A percentile compares a stretch with the other conserved stretches of the same genome.
phyloP scores from a whole-genome alignment of 768 basidiomycete genomes.

The Punctularia strigosozonata region DNA sequence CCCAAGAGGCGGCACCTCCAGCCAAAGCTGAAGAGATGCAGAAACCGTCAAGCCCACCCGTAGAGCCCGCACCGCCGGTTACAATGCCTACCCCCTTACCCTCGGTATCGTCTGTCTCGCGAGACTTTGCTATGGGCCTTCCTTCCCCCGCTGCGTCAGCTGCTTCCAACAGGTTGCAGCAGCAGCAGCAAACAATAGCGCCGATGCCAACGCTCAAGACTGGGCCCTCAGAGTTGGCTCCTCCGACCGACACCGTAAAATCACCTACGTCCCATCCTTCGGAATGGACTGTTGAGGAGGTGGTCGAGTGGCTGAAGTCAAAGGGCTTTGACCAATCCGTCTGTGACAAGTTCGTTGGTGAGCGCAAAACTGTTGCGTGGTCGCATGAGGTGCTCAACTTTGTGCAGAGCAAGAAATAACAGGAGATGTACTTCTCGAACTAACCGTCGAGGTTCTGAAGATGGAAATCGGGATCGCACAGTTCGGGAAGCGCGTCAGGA shows the following conservation, averaged over 20 bases:
- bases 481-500: slow-evolving; percentile 89
- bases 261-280: slow-evolving; percentile 31
- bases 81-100: too few species aligned
- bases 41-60: too few species aligned
- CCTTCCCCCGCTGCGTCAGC: slow-evolving; percentile 19
- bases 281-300: slow-evolving; percentile 84
- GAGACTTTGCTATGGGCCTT: slow-evolving; percentile 9
- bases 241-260: slow-evolving; percentile 3
- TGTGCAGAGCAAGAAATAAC: slow-evolving; percentile 92
- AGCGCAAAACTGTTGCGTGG: background rate
- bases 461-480: slow-evolving; percentile 86
- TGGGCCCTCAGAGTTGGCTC: slow-evolving; percentile 10
- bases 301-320: slow-evolving; percentile 74
- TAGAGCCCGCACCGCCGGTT: too few species aligned
- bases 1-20: too few species aligned
- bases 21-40: too few species aligned
- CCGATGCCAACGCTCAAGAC: slow-evolving; percentile 6
- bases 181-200: background rate
- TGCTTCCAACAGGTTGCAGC: slow-evolving; percentile 8
- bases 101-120: slow-evolving; percentile 14
- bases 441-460: slow-evolving; percentile 86
- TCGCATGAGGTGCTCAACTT: background rate
- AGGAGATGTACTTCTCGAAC: slow-evolving; percentile 91
- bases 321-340: slow-evolving; percentile 82
- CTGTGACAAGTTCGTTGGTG: slow-evolving; percentile 79